Evolutionary conservation across 1,139 yeast species (phyloP), one percentile per base, ranked within the genome.

Genomic region (Debaryomycetaceae sp.): DNA sequence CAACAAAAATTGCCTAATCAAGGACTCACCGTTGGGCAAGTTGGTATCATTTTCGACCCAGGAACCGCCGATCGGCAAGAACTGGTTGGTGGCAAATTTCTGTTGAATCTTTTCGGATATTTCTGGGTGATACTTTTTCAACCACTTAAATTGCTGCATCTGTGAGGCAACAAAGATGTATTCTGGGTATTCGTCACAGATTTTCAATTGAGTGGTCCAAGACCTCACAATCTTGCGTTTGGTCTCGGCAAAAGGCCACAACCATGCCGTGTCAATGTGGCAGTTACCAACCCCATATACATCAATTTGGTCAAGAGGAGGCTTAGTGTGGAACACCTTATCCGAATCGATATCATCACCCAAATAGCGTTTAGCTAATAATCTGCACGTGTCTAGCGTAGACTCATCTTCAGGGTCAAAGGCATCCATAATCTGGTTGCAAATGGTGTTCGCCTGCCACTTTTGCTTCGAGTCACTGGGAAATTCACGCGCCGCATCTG

Each of bases 41-140:
- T 91, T 91, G 12, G 97, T 89, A 55, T 91, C 98, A 53, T 86
- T 83, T 57, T 91, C 98, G 29, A 91, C 97, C 97, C 97, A 91
- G 0, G 95, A 78, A 3, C 97, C 97, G 34, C 98, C 98, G 42
- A 91, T 74, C 10, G 96, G 95, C 31, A 86, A 69, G 49, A 89
- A 91, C 44, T 83, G 81, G 33, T 84, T 84, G 22, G 76, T 74
- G 32, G 74, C 64, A 32, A 81, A 81, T 37, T 85, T 85, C 27
- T 75, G 71, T 44, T 78, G 70, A 23, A 85, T 68, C 36, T 75
- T 69, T 21, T 62, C 56, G 45, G 77, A 85, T 25, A 85, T 69
- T 25, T 79, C 85, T 0, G 97, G 96, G 48, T 91, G 93, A 50
- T 86, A 91, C 37, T 76, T 62, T 42, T 76, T 70, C 41, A 91